phyloP scores from a whole-genome alignment of 2,329 filamentous ascomycete species.

The Phoma sp. region DNA sequence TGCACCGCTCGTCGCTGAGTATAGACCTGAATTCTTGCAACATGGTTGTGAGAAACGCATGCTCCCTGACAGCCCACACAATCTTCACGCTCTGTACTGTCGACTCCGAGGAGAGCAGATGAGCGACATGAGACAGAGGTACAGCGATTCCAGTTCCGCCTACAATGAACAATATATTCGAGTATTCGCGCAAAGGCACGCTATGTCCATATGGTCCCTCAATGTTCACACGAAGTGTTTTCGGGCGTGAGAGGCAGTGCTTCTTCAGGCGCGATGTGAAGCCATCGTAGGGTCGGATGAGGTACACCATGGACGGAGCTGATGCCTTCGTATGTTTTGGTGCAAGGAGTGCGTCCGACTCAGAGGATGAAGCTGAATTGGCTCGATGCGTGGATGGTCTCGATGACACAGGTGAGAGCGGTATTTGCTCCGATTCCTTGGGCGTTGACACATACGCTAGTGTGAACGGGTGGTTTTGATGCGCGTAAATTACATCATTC shows the following conservation, averaged over 20 bases:
- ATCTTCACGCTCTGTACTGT: constrained; percentile 33
- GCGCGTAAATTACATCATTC: constrained; percentile 53
- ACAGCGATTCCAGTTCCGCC: constrained; percentile 48
- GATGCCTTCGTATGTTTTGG: not conserved
- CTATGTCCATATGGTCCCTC: constrained; percentile 60
- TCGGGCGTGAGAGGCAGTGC: constrained; percentile 27
- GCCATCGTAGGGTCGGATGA: constrained; percentile 60
- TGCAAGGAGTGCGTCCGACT: constrained; percentile 41
- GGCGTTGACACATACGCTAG: constrained; percentile 29
- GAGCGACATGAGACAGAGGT: constrained; percentile 39
- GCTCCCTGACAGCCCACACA: constrained; percentile 45
- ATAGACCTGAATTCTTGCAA: constrained; percentile 31
- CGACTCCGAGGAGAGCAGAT: constrained; percentile 25
- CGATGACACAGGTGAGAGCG: constrained; percentile 19
- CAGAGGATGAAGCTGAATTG: constrained; percentile 26
- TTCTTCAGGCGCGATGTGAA: constrained; percentile 57
- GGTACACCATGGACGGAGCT: constrained; percentile 52
- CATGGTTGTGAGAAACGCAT: constrained; percentile 36
- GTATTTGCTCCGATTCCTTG: constrained; percentile 5
- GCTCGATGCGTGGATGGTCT: constrained; percentile 17
- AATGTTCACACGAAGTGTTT: constrained; percentile 51
- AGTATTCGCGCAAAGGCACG: constrained; percentile 52
- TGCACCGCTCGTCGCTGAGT: constrained; percentile 35
- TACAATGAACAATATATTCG: constrained; percentile 46
- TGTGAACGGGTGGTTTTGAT: constrained; percentile 60